Percentiles rank a stretch among this genome's conserved stretches.
Conservation (phyloP, 352 stramenopile genomes). For the Globisporangium paddicum region DNA sequence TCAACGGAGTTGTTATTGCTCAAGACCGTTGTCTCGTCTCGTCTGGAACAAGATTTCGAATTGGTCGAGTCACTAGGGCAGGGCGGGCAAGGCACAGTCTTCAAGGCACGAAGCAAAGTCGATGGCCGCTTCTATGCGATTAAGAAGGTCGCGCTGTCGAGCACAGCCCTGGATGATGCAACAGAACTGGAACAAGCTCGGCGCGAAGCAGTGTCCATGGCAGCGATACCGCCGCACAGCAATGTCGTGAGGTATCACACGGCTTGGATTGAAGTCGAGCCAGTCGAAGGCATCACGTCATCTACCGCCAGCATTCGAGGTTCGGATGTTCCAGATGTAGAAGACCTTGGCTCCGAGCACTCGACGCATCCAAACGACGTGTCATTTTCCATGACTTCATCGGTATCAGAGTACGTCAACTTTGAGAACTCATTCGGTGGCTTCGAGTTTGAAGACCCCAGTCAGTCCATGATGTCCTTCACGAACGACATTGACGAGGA, state of each 20-base stretch:
- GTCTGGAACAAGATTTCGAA: slow-evolving; percentile 76
- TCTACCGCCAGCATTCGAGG: slow-evolving; percentile 33
- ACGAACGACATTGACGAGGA: slow-evolving; percentile 13
- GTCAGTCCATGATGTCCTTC: slow-evolving; percentile 26
- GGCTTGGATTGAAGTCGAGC: slow-evolving; percentile 66
- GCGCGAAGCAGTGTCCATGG: slow-evolving; percentile 76
- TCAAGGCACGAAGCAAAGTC: slow-evolving; percentile 67
- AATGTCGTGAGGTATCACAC: slow-evolving; percentile 84
- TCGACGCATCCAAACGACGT: slow-evolving; percentile 2
- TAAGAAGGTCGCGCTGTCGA: slow-evolving; percentile 66
- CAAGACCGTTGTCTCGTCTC: slow-evolving; percentile 16
- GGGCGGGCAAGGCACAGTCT: slow-evolving; percentile 70
- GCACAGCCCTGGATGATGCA: slow-evolving; percentile 33
- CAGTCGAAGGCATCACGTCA: slow-evolving; percentile 18
- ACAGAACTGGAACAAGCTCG: slow-evolving; percentile 50
- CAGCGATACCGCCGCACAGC: slow-evolving; percentile 50
- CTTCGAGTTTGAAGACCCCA: slow-evolving; percentile 56
- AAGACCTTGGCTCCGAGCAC: not conserved
- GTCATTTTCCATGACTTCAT: slow-evolving; percentile 54
- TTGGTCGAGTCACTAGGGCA: slow-evolving; percentile 53
- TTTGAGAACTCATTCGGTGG: slow-evolving; percentile 59
- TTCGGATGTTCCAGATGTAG: slow-evolving; percentile 20
- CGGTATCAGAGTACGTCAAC: slow-evolving; percentile 32
- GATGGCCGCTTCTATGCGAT: slow-evolving; percentile 73
- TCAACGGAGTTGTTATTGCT: not conserved